A percentile compares a stretch with the other conserved stretches of the same genome.
phyloP scores from a whole-genome alignment of 2,329 filamentous ascomycete genomes.

The Fusarium verrucosum region DNA sequence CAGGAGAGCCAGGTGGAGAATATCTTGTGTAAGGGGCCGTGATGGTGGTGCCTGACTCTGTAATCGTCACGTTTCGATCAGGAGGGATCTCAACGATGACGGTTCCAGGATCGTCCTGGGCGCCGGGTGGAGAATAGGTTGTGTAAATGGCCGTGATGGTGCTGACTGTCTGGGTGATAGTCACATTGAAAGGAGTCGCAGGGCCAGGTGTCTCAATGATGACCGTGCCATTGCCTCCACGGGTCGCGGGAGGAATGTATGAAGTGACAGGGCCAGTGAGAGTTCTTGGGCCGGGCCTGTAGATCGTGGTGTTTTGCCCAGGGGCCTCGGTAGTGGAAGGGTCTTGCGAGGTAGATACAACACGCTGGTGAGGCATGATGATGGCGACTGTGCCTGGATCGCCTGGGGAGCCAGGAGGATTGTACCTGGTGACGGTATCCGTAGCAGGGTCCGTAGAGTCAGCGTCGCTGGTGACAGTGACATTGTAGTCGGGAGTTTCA shows the following conservation, averaged over 20 bases:
- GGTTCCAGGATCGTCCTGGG: constrained; percentile 22
- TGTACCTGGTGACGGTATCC: constrained; percentile 8
- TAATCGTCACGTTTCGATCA: constrained; percentile 29
- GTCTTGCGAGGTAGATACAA: not conserved
- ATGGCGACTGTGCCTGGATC: constrained; percentile 26
- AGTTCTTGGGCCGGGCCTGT: constrained; percentile 13
- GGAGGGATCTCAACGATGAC: constrained; percentile 16
- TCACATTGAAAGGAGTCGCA: constrained; percentile 11
- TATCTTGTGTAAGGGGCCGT: constrained; percentile 18
- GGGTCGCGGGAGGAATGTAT: constrained; percentile 11
- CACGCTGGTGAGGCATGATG: constrained; percentile 13
- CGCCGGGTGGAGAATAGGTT: constrained; percentile 16
- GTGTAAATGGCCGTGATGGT: constrained; percentile 27
- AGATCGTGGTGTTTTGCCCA: constrained; percentile 21
- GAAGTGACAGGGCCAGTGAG: constrained; percentile 28
- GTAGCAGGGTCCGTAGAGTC: not conserved
- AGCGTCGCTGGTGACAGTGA: constrained; percentile 8
- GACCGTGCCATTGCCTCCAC: constrained; percentile 20
- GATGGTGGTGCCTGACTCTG: constrained; percentile 3
- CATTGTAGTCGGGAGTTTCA: constrained; percentile 18
- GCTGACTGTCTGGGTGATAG: constrained; percentile 19
- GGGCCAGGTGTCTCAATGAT: constrained; percentile 28
- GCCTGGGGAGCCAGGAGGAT: constrained; percentile 13
- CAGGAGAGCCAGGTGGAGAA: constrained; percentile 5
- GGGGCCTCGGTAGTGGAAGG: not conserved